Percentiles rank a stretch among this genome's conserved stretches.
Conservation (phyloP, 805 yeast genomes). For the Groenewaldozyma tartarivorans region DNA sequence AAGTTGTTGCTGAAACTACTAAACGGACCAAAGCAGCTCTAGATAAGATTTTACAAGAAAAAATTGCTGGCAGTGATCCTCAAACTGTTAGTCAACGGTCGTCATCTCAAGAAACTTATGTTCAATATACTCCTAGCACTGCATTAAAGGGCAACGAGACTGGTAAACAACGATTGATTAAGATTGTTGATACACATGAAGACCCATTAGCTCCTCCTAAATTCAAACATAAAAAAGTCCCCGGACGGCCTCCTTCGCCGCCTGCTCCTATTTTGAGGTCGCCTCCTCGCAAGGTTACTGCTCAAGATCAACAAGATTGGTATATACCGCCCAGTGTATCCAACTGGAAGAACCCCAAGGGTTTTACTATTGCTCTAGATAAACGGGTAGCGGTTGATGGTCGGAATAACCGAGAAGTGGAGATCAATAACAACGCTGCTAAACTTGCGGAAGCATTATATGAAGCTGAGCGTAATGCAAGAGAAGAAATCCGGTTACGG, state of each 20-base stretch:
- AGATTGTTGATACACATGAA: conserved; percentile 53
- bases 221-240: conserved; percentile 61
- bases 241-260: conserved; percentile 64
- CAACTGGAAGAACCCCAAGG: conserved; percentile 92
- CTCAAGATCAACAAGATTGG: conserved; percentile 74
- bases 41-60: conserved; percentile 39
- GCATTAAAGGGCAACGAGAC: conserved; percentile 19
- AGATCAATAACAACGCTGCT: conserved; percentile 49
- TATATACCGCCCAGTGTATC: conserved; percentile 84
- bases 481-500: conserved; percentile 45
- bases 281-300: conserved; percentile 45
- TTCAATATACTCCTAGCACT: conserved; percentile 33
- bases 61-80: conserved; percentile 30
- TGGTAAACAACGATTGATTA: conserved; percentile 39
- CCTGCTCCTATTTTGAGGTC: conserved; percentile 50
- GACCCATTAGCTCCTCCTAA: conserved; percentile 87
- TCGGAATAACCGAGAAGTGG: conserved; percentile 27
- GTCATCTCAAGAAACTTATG: conserved; percentile 32
- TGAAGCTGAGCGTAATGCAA: conserved; percentile 52
- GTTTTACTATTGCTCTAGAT: conserved; percentile 73
- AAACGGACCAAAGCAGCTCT: conserved; percentile 50
- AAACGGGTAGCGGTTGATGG: conserved; percentile 56
- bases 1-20: conserved; percentile 38
- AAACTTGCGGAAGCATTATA: conserved; percentile 64
- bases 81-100: conserved; percentile 17